phyloP scores from a whole-genome alignment of 257 asterid species.

The Anisodus acutangulus region DNA sequence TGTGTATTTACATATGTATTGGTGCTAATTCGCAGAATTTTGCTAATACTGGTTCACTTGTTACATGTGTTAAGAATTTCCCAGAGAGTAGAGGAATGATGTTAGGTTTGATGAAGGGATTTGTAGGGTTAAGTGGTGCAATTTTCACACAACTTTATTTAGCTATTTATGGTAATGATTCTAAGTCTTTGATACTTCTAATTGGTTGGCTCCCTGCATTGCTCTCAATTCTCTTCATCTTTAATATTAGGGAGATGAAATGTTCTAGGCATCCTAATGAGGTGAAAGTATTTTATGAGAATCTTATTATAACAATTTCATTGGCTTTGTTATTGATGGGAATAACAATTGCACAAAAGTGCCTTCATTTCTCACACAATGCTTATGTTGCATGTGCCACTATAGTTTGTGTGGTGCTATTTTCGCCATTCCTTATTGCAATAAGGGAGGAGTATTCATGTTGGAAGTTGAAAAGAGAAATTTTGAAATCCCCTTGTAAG shows the following conservation, averaged over 20 bases:
- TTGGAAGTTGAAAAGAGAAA: slow-evolving; percentile 26
- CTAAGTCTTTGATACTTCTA: slow-evolving; percentile 37
- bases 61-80: slow-evolving; percentile 43
- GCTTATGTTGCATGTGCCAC: slow-evolving; percentile 41
- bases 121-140: slow-evolving; percentile 46
- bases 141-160: slow-evolving; percentile 40
- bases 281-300: slow-evolving; percentile 31
- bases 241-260: slow-evolving; percentile 35
- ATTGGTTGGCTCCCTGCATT: slow-evolving; percentile 45
- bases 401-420: slow-evolving; percentile 37
- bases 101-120: slow-evolving; percentile 45
- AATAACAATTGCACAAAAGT: slow-evolving; percentile 39
- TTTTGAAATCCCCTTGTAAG: background rate
- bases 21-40: slow-evolving; percentile 49
- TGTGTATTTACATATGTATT: slow-evolving; percentile 40
- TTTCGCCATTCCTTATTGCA: slow-evolving; percentile 32
- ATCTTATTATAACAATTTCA: slow-evolving; percentile 34
- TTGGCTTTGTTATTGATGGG: slow-evolving; percentile 42
- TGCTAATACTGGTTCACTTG: slow-evolving; percentile 46
- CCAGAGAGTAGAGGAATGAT: slow-evolving; percentile 42
- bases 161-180: slow-evolving; percentile 41
- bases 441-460: slow-evolving; percentile 34
- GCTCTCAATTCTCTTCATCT: slow-evolving; percentile 34
- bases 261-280: slow-evolving; percentile 37
- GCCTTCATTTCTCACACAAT: slow-evolving; percentile 27